phyloP scores from a whole-genome alignment of 2,329 filamentous ascomycete species.

The Alternaria longipes region DNA sequence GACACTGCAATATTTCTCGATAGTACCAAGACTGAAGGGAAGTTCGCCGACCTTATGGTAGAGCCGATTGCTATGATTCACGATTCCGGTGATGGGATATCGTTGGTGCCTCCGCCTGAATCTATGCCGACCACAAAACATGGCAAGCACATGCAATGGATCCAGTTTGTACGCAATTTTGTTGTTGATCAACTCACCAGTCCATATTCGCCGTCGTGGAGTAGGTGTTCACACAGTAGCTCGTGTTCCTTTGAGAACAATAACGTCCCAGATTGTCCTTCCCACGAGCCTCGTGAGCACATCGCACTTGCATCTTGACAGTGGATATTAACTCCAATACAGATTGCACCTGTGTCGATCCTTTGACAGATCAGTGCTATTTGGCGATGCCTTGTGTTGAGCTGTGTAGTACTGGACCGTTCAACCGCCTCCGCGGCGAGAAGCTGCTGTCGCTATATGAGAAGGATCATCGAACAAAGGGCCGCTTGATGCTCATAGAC shows the following conservation, averaged over 20 bases:
- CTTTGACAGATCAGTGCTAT: slow-evolving; percentile 29
- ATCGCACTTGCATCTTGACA: neutral
- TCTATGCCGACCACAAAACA: slow-evolving; percentile 10
- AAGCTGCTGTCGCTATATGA: slow-evolving; percentile 31
- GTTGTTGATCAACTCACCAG: slow-evolving; percentile 27
- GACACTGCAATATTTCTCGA: neutral
- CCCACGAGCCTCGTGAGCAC: slow-evolving; percentile 30
- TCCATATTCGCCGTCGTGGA: slow-evolving; percentile 11
- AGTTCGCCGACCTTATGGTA: neutral
- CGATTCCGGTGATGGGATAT: neutral
- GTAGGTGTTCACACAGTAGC: slow-evolving; percentile 14
- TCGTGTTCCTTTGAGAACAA: slow-evolving; percentile 28
- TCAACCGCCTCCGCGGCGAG: slow-evolving; percentile 30
- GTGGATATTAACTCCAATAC: neutral
- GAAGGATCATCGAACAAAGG: slow-evolving; percentile 23
- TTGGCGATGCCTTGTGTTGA: slow-evolving; percentile 28
- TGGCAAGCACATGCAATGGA: slow-evolving; percentile 35
- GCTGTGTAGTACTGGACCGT: slow-evolving; percentile 26
- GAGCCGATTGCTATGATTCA: neutral
- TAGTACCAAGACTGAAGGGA: neutral
- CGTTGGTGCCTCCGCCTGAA: neutral
- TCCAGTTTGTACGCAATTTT: slow-evolving; percentile 21
- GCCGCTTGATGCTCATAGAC: slow-evolving; percentile 38
- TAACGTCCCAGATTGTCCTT: slow-evolving; percentile 32
- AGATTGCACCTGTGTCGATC: slow-evolving; percentile 32